Conservation (phyloP, 805 yeast species). For the Candida qinlingensis region DNA sequence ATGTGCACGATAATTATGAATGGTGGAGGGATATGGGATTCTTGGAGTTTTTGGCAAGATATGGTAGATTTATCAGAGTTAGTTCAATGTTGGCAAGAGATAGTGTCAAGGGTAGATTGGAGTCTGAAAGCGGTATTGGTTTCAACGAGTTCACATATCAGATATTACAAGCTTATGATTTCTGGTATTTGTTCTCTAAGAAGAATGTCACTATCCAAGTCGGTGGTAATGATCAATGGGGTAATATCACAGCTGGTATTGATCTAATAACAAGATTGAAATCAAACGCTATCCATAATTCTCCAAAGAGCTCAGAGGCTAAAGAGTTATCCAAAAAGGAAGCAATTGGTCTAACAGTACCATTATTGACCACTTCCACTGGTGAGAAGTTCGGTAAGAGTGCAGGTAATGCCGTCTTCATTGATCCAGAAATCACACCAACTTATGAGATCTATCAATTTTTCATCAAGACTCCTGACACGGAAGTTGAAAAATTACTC, state of each 20-base stretch:
- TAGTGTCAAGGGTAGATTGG: constrained; percentile 71
- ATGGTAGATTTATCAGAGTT: constrained; percentile 76
- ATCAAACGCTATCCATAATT: constrained; percentile 17
- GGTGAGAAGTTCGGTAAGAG: constrained; percentile 97
- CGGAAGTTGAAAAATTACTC: constrained; percentile 62
- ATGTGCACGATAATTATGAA: constrained; percentile 55
- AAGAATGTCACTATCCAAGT: constrained; percentile 66
- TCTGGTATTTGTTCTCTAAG: constrained; percentile 66
- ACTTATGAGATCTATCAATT: constrained; percentile 83
- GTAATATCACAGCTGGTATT: constrained; percentile 93
- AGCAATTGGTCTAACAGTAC: constrained; percentile 81
- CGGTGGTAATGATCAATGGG: constrained; percentile 99
- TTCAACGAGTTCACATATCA: constrained; percentile 95
- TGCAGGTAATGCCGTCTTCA: constrained; percentile 93
- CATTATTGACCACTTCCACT: constrained; percentile 76
- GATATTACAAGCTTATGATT: constrained; percentile 88
- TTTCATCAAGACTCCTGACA: constrained; percentile 75
- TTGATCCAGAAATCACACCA: constrained; percentile 67
- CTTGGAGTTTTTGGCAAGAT: constrained; percentile 70
- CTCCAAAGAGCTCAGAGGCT: constrained; percentile 18
- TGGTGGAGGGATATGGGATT: constrained; percentile 86
- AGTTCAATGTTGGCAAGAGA: constrained; percentile 87
- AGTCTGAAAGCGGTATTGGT: constrained; percentile 72
- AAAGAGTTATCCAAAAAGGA: constrained; percentile 18
- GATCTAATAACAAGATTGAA: constrained; percentile 70